A percentile compares a stretch with the other conserved stretches of the same genome.
Conservation (phyloP, 768 basidiomycete genomes). For the Clitopilus passeckerianus region DNA sequence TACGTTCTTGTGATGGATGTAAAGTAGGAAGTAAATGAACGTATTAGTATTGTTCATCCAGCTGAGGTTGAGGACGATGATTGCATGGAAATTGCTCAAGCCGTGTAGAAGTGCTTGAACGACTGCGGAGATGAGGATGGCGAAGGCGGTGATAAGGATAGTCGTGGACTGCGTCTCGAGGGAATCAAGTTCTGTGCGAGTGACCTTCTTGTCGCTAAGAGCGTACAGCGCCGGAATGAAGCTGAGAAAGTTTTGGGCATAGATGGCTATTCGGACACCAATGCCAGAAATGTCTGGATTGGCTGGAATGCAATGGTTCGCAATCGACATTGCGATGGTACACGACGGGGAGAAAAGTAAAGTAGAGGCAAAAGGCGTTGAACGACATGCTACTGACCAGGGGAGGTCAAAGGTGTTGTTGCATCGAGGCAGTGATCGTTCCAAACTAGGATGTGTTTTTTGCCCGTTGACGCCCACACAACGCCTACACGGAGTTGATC, state of each 20-base stretch:
- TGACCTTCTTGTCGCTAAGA: slow-evolving; percentile 14
- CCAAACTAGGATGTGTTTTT: no score
- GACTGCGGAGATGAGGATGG: slow-evolving; percentile 17
- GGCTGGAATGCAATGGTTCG: background rate
- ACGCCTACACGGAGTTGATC: no score
- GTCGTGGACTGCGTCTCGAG: slow-evolving; percentile 5
- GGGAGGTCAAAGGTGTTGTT: no score
- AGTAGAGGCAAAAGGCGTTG: no score
- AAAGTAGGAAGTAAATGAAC: slow-evolving; percentile 11
- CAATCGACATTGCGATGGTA: no score
- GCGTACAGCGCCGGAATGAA: background rate
- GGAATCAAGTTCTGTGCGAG: slow-evolving; percentile 11
- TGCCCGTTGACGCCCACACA: background rate
- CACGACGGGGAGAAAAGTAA: no score
- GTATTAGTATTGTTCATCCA: slow-evolving; percentile 21
- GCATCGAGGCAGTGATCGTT: no score
- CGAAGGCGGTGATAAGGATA: slow-evolving; percentile 19
- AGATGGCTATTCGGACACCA: background rate
- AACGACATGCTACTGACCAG: no score
- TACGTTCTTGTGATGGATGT: slow-evolving; percentile 8
- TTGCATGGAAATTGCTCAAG: slow-evolving; percentile 15
- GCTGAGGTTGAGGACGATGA: slow-evolving; percentile 20
- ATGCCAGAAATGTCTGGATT: slow-evolving; percentile 1
- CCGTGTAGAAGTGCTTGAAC: slow-evolving; percentile 11
- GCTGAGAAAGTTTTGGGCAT: background rate